Conservation (phyloP, 106 monocot genomes). For the Triglochin maritima region DNA sequence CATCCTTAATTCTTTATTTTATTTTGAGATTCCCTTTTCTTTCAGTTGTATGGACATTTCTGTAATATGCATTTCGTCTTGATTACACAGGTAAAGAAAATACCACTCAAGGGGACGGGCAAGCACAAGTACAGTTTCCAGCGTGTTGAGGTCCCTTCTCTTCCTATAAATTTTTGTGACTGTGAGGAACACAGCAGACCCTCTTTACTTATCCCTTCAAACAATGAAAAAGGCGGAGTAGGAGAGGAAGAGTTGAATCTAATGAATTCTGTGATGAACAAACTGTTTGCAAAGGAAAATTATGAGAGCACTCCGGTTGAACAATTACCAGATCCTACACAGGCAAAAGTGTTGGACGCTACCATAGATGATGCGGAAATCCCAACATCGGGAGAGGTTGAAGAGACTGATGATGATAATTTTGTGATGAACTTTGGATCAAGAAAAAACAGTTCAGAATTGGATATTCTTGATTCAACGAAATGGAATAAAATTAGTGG, state of each 20-base stretch:
- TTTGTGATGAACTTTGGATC: slow-evolving; percentile 65
- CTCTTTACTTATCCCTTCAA: slow-evolving; percentile 11
- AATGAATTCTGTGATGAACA: slow-evolving; percentile 72
- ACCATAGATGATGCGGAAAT: slow-evolving; percentile 4
- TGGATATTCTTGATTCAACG: slow-evolving; percentile 21
- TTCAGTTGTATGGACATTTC: neutral
- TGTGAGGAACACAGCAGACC: slow-evolving; percentile 70
- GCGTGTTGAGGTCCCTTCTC: slow-evolving; percentile 57
- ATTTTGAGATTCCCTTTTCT: neutral
- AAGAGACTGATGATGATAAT: slow-evolving; percentile 49
- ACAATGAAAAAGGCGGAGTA: slow-evolving; percentile 7
- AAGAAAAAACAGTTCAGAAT: slow-evolving; percentile 11
- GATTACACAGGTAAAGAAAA: slow-evolving; percentile 48
- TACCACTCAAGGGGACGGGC: slow-evolving; percentile 85
- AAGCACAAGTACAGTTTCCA: slow-evolving; percentile 99
- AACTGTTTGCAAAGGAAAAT: slow-evolving; percentile 39
- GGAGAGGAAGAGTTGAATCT: slow-evolving; percentile 57
- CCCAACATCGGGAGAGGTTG: slow-evolving; percentile 24
- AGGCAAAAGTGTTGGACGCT: neutral
- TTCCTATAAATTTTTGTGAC: slow-evolving; percentile 91
- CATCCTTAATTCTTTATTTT: no score
- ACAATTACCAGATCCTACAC: neutral
- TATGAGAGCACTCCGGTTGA: slow-evolving; percentile 6
- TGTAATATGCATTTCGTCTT: neutral
- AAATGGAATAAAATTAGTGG: slow-evolving; percentile 1